Base-by-base conservation (phyloP, 2,329 filamentous ascomycete genomes). In the Penicillium sclerotiorum region DNA sequence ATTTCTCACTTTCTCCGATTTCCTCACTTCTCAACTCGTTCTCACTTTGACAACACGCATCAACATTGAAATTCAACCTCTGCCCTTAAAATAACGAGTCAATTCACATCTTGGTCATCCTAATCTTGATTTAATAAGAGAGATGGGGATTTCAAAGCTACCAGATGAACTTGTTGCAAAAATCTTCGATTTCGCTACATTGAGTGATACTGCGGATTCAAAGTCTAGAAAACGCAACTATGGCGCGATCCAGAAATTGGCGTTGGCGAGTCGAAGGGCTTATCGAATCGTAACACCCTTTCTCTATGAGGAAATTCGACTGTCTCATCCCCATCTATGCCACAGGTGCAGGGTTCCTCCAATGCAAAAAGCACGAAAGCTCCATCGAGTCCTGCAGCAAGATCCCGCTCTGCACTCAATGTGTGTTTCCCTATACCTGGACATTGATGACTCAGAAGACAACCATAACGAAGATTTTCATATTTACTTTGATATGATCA, bases 111-210 rank as follows among this genome's bases (percentile, higher is more conserved):
- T n/a, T n/a, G n/a, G n/a, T n/a, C n/a, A n/a, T n/a, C n/a, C n/a
- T n/a, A n/a, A n/a, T n/a, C n/a, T n/a, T n/a, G n/a, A n/a, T n/a
- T n/a, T n/a, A n/a, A n/a, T n/a, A n/a, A n/a, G n/a, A n/a, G 12
- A 7, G 12, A 9, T 18, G 5, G n/a, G 8, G 25, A 33, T 40
- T 13, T 28, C 8, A 18, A n/a, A 23, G 15, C 13, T 43, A 4
- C 46, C 46, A 38, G 46, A 43, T 8, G 46, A 49, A 23, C 20
- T 49, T 21, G 32, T 49, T 5, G 32, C 23, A 1, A 12, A 25
- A 12, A 52, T 52, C 15, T 21, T 52, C 3, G 45, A 52, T 8
- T 36, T 28, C 12, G 41, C 45, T 4, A 52, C 49, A 12, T 22
- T 48, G 8, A 48, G 22, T 11, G 32, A 25, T 8, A 18, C 11